These are phyloP conservation scores for Cladobotryum mycophilum DNA, from an alignment of 2,329 filamentous ascomycete species.

Conservation along the genomic window DNA sequence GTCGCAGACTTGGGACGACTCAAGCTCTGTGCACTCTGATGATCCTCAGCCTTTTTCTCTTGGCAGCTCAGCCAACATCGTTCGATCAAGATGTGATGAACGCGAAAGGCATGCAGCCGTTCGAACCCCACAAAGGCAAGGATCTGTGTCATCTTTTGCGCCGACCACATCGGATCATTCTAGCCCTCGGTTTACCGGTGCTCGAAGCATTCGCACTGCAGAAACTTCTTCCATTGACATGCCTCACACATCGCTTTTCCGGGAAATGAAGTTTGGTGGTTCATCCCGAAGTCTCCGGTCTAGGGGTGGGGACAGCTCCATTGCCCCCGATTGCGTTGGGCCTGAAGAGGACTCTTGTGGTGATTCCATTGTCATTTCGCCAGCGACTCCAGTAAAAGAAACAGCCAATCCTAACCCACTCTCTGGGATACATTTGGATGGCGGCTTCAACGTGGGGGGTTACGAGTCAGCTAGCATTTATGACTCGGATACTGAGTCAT, in stretches of 20 bases:
- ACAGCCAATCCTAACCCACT: background rate
- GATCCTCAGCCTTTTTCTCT: conserved; percentile 3
- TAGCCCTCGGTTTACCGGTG: conserved; percentile 1
- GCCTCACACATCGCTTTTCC: conserved; percentile 4
- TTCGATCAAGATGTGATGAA: background rate
- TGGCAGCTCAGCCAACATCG: background rate
- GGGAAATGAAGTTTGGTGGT: conserved; percentile 4
- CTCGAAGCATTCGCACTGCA: conserved; percentile 8
- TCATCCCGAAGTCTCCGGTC: conserved; percentile 8
- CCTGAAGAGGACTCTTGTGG: conserved; percentile 8
- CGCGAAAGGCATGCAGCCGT: background rate
- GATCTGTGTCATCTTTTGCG: conserved; percentile 7
- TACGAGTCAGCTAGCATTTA: conserved; percentile 10
- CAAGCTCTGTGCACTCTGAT: conserved; percentile 3
- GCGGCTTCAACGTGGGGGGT: conserved; percentile 5
- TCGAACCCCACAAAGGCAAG: conserved; percentile 4
- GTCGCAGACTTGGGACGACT: conserved; percentile 1
- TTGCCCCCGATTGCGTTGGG: conserved; percentile 2
- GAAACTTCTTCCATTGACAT: conserved; percentile 10
- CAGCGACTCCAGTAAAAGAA: conserved; percentile 4
- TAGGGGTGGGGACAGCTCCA: conserved; percentile 4
- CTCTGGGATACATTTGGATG: background rate
- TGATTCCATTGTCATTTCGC: conserved; percentile 12
- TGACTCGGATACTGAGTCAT: conserved; percentile 28
- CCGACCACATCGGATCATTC: conserved; percentile 6